Evolutionary conservation across 345 rosid genomes (phyloP), one percentile per base, ranked within the genome.

Genomic region (Ricinus communis): DNA sequence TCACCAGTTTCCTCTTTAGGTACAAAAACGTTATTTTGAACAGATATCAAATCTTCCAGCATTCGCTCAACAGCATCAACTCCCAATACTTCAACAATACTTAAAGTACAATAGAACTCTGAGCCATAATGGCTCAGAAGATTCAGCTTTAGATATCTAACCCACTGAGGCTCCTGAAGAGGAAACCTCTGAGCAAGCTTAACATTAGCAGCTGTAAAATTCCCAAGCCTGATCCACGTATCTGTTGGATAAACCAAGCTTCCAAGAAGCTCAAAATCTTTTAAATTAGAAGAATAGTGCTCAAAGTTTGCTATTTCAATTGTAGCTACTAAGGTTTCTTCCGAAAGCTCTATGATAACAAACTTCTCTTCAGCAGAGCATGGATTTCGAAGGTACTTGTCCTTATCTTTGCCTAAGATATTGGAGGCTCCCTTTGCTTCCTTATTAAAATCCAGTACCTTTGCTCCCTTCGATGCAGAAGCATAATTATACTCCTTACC

Each of bases 1-100:
- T 77, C 84, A 71, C 69, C 80, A 55, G 66, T 69, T 30, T 79
- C 88, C 57, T 83, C 88, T 28, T 80, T 82, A 3, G 79, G 57
- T 25, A 68, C 77, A 71, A 81, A 83, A 43, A 80, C 16, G 14
- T 80, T 82, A 64, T 82, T 89, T 70, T 89, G 90, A 67, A 74
- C 84, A 31, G 88, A 82, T 57, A 96, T 87, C 86, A 93, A 81
- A 86, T 96, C 99, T 76, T 89, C 98, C 66, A 96, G 82, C 98
- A 93, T 89, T 76, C 88, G 53, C 79, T 96, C 99, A 68, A 93
- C 94, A 16, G 98, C 97, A 82, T 96, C 98, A 50, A 96, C 98
- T 70, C 99, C 98, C 54, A 84, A 93, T 25, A 87, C 96, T 84
- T 93, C 95, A 40, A 93, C 56, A 55, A 87, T 71, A 68, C 98